Evolutionary conservation across 768 basidiomycete species (phyloP), one percentile per base, ranked within the genome.

Genomic region (Lentinula detonsa): DNA sequence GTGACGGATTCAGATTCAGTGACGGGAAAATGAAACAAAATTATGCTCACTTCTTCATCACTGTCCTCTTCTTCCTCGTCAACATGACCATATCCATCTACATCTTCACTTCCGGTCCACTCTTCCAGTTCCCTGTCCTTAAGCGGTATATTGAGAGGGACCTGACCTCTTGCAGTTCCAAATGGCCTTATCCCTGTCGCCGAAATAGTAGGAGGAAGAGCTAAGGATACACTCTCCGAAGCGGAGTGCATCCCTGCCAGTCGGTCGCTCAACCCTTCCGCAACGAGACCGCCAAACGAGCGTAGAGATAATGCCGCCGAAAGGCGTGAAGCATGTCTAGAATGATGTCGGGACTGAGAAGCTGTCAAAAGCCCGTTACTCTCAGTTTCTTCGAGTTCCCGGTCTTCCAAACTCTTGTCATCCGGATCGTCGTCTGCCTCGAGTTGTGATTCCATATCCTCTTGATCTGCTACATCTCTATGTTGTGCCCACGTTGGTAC

Each of bases 81-180:
- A 51, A 49, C 50, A 28, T 51, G 28, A 62, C 60, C 37, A 64
- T 64, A 11, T 71, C 78, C 62, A 76, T 78, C 79, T 61, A 85
- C 66, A 68, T 91, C 91, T 69, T 93, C 91, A 43, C 89, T 90
- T 15, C 88, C 91, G 3, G 91, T 93, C 91, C 91, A 92, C 65
- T 92, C 91, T 5, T 77, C 86, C 33, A 74, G 66, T 6, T 71
- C 69, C 42, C 70, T 71, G 5, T 74, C 75, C 4, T 62, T 70
- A 4, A 31, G 5, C 43, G 11, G 56, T 33, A 57, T 21, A 73
- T 28, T 72, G 71, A 60, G 49, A 39, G 68, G 42, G 65, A 70
- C 48, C 60, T 57, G 53, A 67, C 67, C 55, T 73, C 73, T 52
- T 61, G 59, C 31, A 61, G 65, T 58, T 46, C 68, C 48, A 53